Base-by-base conservation (phyloP, 306 rosid species). In the Lathyrus aphaca region DNA sequence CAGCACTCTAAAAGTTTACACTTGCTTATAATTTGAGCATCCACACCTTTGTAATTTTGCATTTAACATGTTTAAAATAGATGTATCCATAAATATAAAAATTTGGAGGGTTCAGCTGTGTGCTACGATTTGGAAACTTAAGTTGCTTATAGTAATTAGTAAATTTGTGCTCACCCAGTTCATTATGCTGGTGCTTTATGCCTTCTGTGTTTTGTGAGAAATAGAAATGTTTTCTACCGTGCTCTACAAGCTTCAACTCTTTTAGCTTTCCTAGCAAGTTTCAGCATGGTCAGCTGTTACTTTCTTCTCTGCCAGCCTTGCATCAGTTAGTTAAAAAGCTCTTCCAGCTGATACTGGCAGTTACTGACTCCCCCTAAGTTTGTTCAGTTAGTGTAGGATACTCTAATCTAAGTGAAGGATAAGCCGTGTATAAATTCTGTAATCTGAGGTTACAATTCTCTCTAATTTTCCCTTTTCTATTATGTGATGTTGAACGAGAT, bases 31-130 rank as follows among this genome's bases (percentile, higher is more conserved):
- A 54, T 27, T 29, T 49, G 53, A 21, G 29, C 18, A 23, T 58
- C 30, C 38, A 25, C 42, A 45, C 12, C 12, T 43, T 39, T 23
- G 15, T 66, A 78, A 30, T 65, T 38, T 63, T 77, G 32, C 37
- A 58, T 15, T 13, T 51, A 55, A 64, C 14, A 6, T 27, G 43
- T 42, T 63, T 55, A 49, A 58, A 67, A 58, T 59, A 25, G 63
- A 38, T 35, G 18, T 53, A 39, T 51, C 56, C 43, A 43, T 42
- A 43, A 19, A 15, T 4, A 19, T 55, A 25, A 13, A 18, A 23
- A 21, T 75, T 68, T 58, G 69, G 44, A 69, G 49, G 56, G 64
- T 59, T 49, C 56, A 39, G 54, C 40, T 13, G 49, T 13, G 66
- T 61, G 50, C 50, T 69, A 19, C 4, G 6, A 4, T 49, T 17